These are phyloP conservation scores for Lasiodiplodia sp. DNA, from an alignment of 2,329 filamentous ascomycete species.

Conservation along the genomic window DNA sequence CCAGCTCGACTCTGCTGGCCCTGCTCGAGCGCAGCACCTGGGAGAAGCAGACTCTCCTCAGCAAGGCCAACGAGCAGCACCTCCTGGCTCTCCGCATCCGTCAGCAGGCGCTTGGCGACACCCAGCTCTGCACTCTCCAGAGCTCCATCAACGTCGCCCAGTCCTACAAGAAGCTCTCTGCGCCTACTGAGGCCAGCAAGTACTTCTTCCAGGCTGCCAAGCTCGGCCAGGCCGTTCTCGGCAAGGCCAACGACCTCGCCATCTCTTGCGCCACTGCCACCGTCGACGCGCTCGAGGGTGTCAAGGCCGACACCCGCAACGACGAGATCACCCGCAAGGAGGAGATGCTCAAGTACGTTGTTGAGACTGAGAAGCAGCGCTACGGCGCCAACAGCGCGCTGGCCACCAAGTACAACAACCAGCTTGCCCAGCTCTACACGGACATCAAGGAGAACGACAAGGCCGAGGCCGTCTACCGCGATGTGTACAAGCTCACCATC, in stretches of 20 bases:
- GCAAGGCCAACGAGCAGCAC: conserved; percentile 29
- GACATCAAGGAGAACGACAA: conserved; percentile 36
- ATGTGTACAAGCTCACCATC: conserved; percentile 37
- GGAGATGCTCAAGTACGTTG: conserved; percentile 37
- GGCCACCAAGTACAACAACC: conserved; percentile 35
- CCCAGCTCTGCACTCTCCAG: conserved; percentile 22
- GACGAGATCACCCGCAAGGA: conserved; percentile 35
- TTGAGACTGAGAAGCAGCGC: conserved; percentile 34
- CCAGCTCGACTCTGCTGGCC: conserved; percentile 55
- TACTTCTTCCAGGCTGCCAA: conserved; percentile 42
- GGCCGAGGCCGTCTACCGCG: conserved; percentile 37
- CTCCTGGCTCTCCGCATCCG: conserved; percentile 28
- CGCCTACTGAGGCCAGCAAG: conserved; percentile 46
- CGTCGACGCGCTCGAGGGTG: conserved; percentile 12
- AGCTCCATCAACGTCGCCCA: conserved; percentile 30
- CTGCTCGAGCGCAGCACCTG: conserved; percentile 61
- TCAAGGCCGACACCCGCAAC: conserved; percentile 25
- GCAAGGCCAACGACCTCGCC: conserved; percentile 29
- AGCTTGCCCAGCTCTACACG: conserved; percentile 38
- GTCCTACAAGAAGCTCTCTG: conserved; percentile 27
- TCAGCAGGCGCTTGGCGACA: conserved; percentile 28
- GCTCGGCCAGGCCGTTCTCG: conserved; percentile 33
- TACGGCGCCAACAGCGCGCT: conserved; percentile 33
- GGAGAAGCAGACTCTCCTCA: conserved; percentile 34
- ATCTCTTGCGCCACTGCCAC: conserved; percentile 31